These are phyloP conservation scores for Artomyces pyxidatus DNA, from an alignment of 768 basidiomycete species.

Conservation along the genomic window DNA sequence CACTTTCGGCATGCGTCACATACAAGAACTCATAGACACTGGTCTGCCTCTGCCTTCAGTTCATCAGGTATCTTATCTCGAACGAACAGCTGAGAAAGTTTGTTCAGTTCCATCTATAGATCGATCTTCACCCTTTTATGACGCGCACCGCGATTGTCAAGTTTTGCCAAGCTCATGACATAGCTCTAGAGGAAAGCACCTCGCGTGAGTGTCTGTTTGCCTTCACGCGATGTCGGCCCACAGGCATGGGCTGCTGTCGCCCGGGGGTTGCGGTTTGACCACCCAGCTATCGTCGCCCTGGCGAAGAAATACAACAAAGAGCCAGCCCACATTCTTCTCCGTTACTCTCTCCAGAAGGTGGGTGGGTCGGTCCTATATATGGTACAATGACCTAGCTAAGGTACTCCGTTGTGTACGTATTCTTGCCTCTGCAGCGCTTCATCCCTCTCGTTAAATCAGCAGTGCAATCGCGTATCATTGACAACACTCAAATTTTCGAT, in stretches of 20 bases:
- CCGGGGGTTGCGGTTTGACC: constrained; percentile 54
- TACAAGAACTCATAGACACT: constrained; percentile 42
- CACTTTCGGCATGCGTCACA: constrained; percentile 50
- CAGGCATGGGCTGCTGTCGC: constrained; percentile 73
- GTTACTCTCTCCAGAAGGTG: constrained; percentile 78
- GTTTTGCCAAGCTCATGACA: constrained; percentile 46
- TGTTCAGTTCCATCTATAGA: constrained; percentile 21
- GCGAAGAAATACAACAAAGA: constrained; percentile 48
- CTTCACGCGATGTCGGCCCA: constrained; percentile 16
- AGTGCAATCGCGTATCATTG: constrained; percentile 41
- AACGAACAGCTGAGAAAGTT: constrained; percentile 2
- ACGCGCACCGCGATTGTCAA: constrained; percentile 51
- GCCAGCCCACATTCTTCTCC: constrained; percentile 52
- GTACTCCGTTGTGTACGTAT: neutral
- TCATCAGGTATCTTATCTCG: constrained; percentile 41
- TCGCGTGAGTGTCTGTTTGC: neutral
- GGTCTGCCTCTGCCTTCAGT: constrained; percentile 45
- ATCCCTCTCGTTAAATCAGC: constrained; percentile 62
- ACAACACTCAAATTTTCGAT: constrained; percentile 56
- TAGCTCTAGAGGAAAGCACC: constrained; percentile 50
- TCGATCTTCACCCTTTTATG: constrained; percentile 66
- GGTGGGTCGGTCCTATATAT: constrained; percentile 2
- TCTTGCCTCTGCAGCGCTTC: constrained; percentile 33
- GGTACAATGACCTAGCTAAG: no score
- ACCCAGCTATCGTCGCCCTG: constrained; percentile 40